phyloP scores from a whole-genome alignment of 75 land plant species.

The Gnetum montanum region DNA sequence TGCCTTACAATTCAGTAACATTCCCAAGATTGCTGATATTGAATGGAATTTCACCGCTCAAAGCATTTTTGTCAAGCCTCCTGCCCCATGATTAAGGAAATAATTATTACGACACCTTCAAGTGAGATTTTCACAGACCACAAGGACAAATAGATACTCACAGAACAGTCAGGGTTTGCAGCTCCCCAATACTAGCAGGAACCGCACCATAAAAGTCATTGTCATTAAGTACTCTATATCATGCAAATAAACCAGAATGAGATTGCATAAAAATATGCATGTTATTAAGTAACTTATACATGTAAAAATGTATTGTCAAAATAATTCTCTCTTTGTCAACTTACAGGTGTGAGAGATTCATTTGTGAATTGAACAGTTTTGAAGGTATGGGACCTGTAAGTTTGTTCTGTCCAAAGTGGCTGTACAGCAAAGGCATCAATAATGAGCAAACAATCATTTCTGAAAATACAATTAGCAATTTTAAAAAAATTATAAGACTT shows the following conservation, averaged over 20 bases:
- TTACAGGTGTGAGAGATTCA: conserved; percentile 28
- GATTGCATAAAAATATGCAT: background rate
- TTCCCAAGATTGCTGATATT: conserved; percentile 1
- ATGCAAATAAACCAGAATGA: background rate
- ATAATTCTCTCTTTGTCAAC: background rate
- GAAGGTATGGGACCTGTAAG: conserved; percentile 42
- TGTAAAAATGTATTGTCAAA: too few species aligned
- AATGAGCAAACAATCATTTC: background rate
- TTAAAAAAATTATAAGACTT: background rate
- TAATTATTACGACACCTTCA: conserved; percentile 5
- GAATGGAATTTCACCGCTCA: conserved; percentile 13
- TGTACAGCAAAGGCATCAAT: conserved; percentile 14
- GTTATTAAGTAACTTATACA: background rate
- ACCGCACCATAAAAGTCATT: conserved; percentile 10
- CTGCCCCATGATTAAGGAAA: background rate
- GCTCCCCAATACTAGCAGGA: conserved; percentile 3
- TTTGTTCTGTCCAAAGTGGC: conserved; percentile 53
- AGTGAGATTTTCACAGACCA: conserved; percentile 20
- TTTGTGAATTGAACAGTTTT: conserved; percentile 31
- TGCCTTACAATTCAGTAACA: conserved; percentile 17
- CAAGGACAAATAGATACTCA: background rate
- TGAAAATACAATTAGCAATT: background rate
- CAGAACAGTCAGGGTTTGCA: background rate
- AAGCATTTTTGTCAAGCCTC: conserved; percentile 12
- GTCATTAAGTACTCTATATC: conserved; percentile 10